Conservation (phyloP, 495 filamentous ascomycete species). For the Penicillium taxi region DNA sequence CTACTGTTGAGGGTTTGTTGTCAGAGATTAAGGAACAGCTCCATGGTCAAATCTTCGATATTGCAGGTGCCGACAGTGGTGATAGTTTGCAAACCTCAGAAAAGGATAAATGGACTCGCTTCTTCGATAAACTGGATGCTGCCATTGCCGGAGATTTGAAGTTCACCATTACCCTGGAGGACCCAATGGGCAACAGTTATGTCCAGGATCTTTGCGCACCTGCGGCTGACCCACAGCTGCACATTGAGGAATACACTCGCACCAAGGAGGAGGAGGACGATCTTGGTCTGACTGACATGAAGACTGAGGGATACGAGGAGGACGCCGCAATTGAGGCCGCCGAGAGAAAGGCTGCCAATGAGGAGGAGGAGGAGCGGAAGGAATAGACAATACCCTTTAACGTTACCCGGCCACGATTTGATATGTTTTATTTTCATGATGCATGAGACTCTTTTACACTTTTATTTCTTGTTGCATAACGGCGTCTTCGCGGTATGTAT, state of each 20-base stretch:
- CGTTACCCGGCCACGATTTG: slow-evolving; percentile 2
- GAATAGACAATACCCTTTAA: slow-evolving; percentile 1
- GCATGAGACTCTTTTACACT: slow-evolving; percentile 19
- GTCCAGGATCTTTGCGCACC: slow-evolving; percentile 75
- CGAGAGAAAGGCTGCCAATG: too few species aligned
- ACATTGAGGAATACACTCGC: slow-evolving; percentile 74
- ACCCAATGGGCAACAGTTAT: slow-evolving; percentile 86
- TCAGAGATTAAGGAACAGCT: slow-evolving; percentile 88
- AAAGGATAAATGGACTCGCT: slow-evolving; percentile 64
- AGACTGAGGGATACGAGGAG: slow-evolving; percentile 76
- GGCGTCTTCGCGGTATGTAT: slow-evolving; percentile 18
- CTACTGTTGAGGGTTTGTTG: slow-evolving; percentile 90
- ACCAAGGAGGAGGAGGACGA: slow-evolving; percentile 89
- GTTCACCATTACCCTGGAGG: slow-evolving; percentile 79
- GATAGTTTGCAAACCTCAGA: slow-evolving; percentile 62
- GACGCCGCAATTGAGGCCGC: too few species aligned
- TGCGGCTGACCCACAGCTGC: slow-evolving; percentile 71
- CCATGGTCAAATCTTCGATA: slow-evolving; percentile 74
- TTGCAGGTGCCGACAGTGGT: slow-evolving; percentile 51
- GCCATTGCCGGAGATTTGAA: slow-evolving; percentile 76
- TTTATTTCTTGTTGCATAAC: slow-evolving; percentile 14
- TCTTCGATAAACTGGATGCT: slow-evolving; percentile 65
- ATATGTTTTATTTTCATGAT: slow-evolving; percentile 23
- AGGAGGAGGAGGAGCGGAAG: slow-evolving; percentile 18
- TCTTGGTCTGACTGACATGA: slow-evolving; percentile 84